These are phyloP conservation scores for Raphanus sativus DNA, from an alignment of 345 rosid species.

Conservation along the genomic window DNA sequence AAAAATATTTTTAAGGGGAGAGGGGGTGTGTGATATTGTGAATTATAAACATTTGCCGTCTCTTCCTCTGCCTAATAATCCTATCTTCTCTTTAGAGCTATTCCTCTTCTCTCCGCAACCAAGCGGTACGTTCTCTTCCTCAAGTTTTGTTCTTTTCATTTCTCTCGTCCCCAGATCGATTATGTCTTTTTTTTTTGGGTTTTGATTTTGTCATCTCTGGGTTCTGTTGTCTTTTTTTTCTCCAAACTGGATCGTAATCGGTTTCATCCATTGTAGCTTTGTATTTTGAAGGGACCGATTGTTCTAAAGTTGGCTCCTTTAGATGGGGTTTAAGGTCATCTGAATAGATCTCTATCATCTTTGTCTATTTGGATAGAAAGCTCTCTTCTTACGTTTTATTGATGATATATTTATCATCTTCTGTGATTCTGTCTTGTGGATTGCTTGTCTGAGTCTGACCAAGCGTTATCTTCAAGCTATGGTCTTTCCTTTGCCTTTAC, in stretches of 20 bases:
- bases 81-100: constrained; percentile 11
- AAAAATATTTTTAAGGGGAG: constrained; percentile 1
- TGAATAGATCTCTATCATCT: constrained; percentile 25
- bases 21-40: neutral
- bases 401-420: neutral
- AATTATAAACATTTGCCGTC: constrained; percentile 31
- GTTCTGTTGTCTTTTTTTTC: neutral
- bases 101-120: constrained; percentile 7
- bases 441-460: constrained; percentile 13
- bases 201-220: constrained; percentile 11
- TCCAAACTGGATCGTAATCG: constrained; percentile 22
- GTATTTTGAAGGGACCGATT: neutral
- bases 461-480: constrained; percentile 34
- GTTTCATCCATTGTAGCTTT: constrained; percentile 14
- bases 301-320: neutral
- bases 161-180: constrained; percentile 3
- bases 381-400: neutral
- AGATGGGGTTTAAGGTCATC: constrained; percentile 7
- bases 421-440: neutral
- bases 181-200: neutral
- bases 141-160: neutral
- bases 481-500: constrained; percentile 20
- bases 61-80: constrained; percentile 25
- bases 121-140: constrained; percentile 24
- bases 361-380: constrained; percentile 1